These are phyloP conservation scores for Aureobasidium sp. DNA, from an alignment of 2,329 filamentous ascomycete species.

Conservation along the genomic window DNA sequence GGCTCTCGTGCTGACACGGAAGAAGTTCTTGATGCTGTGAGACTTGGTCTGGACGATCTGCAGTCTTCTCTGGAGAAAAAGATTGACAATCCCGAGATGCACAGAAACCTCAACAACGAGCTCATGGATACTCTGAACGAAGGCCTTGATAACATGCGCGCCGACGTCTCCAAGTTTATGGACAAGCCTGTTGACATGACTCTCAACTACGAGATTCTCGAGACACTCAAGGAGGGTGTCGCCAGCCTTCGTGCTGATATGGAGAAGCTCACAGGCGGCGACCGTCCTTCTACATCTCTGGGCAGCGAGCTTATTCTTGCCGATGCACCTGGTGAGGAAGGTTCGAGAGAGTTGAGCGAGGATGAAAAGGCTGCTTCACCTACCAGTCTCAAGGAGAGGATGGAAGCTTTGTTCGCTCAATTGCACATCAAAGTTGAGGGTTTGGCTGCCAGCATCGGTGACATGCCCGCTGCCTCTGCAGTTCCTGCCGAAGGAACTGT, in stretches of 20 bases:
- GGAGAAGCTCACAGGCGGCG: slow-evolving; percentile 61
- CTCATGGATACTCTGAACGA: slow-evolving; percentile 57
- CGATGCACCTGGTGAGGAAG: slow-evolving; percentile 40
- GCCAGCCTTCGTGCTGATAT: slow-evolving; percentile 71
- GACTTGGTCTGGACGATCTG: slow-evolving; percentile 45
- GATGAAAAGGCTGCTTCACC: slow-evolving; percentile 19
- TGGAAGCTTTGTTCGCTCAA: slow-evolving; percentile 76
- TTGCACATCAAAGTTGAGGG: slow-evolving; percentile 78
- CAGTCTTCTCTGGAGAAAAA: slow-evolving; percentile 45
- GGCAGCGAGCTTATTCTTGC: slow-evolving; percentile 53
- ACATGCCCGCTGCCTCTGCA: slow-evolving; percentile 37
- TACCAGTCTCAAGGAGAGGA: slow-evolving; percentile 58
- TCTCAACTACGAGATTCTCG: slow-evolving; percentile 81
- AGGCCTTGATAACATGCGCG: slow-evolving; percentile 67
- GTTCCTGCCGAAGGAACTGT: slow-evolving; percentile 30
- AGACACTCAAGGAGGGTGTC: slow-evolving; percentile 77
- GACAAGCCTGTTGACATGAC: slow-evolving; percentile 78
- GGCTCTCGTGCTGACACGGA: slow-evolving; percentile 40
- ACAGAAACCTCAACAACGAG: slow-evolving; percentile 49
- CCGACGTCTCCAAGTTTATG: slow-evolving; percentile 65
- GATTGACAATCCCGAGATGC: slow-evolving; percentile 48
- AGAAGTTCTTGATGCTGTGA: slow-evolving; percentile 43
- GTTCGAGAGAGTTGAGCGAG: slow-evolving; percentile 28
- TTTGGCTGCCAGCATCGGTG: slow-evolving; percentile 52
- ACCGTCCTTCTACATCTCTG: slow-evolving; percentile 35